Evolutionary conservation across 192 early-diverging fungal species (phyloP).

Genomic region (Jimgerdemannia lactiflua): DNA sequence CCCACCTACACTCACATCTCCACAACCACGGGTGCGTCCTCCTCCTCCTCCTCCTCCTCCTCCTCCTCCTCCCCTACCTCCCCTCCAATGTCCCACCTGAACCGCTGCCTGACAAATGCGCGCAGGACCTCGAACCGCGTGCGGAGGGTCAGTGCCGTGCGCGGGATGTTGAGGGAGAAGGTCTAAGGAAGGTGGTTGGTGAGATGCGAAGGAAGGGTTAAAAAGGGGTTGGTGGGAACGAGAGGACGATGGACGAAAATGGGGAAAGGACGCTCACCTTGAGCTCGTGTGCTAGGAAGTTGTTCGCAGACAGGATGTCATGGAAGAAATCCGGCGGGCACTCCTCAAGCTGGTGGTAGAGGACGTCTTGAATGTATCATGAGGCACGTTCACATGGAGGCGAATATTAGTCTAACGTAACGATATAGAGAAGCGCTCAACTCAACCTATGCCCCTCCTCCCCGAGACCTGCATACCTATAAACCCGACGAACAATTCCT

Average conservation of each 20-base stretch:
- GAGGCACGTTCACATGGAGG: too few species aligned
- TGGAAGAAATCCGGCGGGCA: slow-evolving; percentile 71
- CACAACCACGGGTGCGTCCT: slow-evolving; percentile 70
- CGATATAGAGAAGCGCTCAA: too few species aligned
- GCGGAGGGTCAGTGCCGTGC: slow-evolving; percentile 25
- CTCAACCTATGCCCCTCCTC: not conserved
- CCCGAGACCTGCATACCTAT: slow-evolving; percentile 31
- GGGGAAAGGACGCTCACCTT: slow-evolving; percentile 28
- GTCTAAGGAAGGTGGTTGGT: slow-evolving; percentile 15
- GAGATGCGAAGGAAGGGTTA: not conserved
- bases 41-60: slow-evolving; percentile 59
- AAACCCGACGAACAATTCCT: slow-evolving; percentile 53
- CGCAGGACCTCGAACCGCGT: slow-evolving; percentile 44
- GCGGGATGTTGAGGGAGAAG: slow-evolving; percentile 25
- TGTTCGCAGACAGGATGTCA: slow-evolving; percentile 59
- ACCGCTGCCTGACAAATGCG: slow-evolving; percentile 47
- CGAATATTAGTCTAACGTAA: too few species aligned
- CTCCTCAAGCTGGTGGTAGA: slow-evolving; percentile 60
- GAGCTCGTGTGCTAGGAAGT: slow-evolving; percentile 54
- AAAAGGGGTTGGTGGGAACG: slow-evolving; percentile 1
- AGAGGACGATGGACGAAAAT: slow-evolving; percentile 5
- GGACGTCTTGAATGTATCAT: slow-evolving; percentile 30
- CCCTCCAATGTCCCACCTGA: slow-evolving; percentile 58
- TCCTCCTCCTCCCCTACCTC: slow-evolving; percentile 23
- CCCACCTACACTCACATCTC: slow-evolving; percentile 21